Evolutionary conservation across 1,284 basidiomycete species (phyloP), one percentile per base, ranked within the genome.

Genomic region (Papiliotrema nemorosa): DNA sequence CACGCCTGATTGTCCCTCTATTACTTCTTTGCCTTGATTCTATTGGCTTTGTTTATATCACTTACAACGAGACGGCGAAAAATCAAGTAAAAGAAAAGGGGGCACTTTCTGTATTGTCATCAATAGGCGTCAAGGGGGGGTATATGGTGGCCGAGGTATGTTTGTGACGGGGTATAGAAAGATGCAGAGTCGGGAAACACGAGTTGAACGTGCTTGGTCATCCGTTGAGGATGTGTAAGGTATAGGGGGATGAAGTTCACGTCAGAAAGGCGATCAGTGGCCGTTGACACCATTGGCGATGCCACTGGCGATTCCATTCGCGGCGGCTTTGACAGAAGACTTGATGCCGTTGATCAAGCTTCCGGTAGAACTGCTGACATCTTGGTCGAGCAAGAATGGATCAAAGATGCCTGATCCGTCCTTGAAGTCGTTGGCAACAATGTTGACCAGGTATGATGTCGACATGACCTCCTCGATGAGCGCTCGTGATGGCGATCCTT

Each of bases 391-490:
- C 24, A 75, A 79, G 81, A 97, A 94, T 0, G 90, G 88, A 63
- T 81, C 78, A 73, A 94, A 97, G 76, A 97, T 93, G 33, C 86
- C 85, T 43, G 86, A 79, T 5, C 84, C 76, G 68, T 87, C 81
- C 73, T 88, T 86, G 81, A 89, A 97, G 75, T 97, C 88, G 77
- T 98, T 97, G 74, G 97, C 92, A 16, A 97, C 92, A 59, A 99
- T 86, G 72, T 97, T 97, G 63, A 98, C 90, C 60, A 99, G 85
- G 79, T 86, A 88, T 51, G 81, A 86, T 2, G 81, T 81, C 55
- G 92, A 83, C 83, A 91, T 88, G 60, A 94, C 76, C 31, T 82
- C 78, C 53, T 80, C 77, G 64, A 99, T 86, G 59, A 97, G 76
- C 63, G 84, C 82, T 50, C 86, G 83, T 20, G 88, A 84, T 2